Conservation (phyloP, 306 rosid genomes). For the Medicago arabica region DNA sequence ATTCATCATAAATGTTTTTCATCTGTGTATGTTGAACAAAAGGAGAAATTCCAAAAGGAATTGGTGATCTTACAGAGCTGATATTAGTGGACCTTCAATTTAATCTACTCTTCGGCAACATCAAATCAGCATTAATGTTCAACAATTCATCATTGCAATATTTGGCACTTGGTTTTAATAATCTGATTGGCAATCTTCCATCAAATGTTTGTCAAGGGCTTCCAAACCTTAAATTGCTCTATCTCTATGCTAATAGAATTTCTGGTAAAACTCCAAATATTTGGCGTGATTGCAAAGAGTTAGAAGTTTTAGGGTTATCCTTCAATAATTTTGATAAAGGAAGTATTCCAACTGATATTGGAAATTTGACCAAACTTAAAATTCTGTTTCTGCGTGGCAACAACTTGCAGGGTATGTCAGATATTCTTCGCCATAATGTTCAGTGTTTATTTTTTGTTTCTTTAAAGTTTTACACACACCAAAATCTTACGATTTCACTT, state of each 20-base stretch:
- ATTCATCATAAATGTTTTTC: no score
- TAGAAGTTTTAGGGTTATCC: background rate
- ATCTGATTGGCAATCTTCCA: constrained; percentile 4
- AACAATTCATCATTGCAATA: background rate
- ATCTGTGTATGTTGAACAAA: no score
- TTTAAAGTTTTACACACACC: no score
- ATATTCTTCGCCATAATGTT: background rate
- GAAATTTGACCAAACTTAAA: constrained; percentile 30
- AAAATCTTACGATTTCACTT: no score
- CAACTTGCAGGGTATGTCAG: constrained; percentile 28
- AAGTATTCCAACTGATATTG: constrained; percentile 16
- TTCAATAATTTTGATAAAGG: background rate
- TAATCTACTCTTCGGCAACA: constrained; percentile 10
- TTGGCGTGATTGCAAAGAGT: constrained; percentile 36
- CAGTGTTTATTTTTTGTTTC: background rate
- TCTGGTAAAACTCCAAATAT: constrained; percentile 8
- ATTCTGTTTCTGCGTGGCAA: background rate
- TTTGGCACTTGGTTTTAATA: background rate
- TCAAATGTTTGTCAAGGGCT: constrained; percentile 21
- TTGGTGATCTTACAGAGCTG: background rate
- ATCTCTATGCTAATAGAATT: background rate
- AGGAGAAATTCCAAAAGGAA: constrained; percentile 22
- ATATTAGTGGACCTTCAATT: background rate
- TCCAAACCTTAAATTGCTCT: background rate
- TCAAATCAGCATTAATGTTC: background rate